Evolutionary conservation across 306 rosid species (phyloP), one percentile per base, ranked within the genome.

Genomic region (Alnus glutinosa): DNA sequence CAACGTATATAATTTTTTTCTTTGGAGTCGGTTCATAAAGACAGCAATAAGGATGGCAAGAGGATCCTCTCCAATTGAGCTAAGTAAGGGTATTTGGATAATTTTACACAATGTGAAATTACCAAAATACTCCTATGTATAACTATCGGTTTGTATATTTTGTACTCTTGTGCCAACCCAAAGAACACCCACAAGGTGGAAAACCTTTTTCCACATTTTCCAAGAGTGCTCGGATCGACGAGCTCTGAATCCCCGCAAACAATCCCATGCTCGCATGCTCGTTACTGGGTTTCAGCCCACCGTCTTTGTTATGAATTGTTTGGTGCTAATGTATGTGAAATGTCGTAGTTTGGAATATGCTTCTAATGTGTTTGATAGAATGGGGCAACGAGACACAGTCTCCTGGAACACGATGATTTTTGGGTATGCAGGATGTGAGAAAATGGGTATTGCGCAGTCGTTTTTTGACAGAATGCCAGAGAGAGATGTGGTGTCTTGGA

Each of bases 351-450:
- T 92, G 89, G 80, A 68, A 9, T 82, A 83, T 64, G 98, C 89
- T 11, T 64, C 34, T 34, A 75, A 82, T 64, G 85, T 89, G 95
- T 94, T 94, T 46, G 94, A 89, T 8, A 82, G 77, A 86, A 90
- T 89, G 91, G 77, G 83, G 44, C 89, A 86, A 0, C 61, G 85
- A 79, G 96, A 92, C 19, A 46, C 80, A 1, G 87, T 90, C 48
- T 89, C 98, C 55, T 92, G 97, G 97, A 94, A 94, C 84, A 94
- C 98, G 34, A 39, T 94, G 91, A 81, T 90, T 77, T 92, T 88
- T 49, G 94, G 94, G 66, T 90, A 85, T 64, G 84, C 88, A 4
- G 93, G 83, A 55, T 62, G 80, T 48, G 90, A 92, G 57, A 75
- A 88, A 74, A 80, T 83, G 89, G 90, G 58, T 3, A 19, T 46